Percentiles rank a stretch among this genome's conserved stretches.
Evolutionary conservation across 2,329 filamentous ascomycete genomes (phyloP).

Genomic region (Exserohilum rostratum): DNA sequence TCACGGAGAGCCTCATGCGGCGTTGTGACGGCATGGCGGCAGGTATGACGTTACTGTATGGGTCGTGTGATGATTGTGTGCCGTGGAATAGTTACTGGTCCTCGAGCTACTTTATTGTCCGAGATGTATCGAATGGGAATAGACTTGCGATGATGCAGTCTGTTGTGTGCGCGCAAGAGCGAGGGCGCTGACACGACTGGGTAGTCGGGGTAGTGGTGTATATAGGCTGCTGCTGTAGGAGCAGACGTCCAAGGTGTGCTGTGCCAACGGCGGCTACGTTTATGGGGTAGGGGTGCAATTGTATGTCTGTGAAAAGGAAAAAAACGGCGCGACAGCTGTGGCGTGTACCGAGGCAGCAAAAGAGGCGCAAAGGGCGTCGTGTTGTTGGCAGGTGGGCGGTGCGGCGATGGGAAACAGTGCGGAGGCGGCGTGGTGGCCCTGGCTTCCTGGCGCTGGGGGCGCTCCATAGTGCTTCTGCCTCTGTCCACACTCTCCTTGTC

Average conservation of each 20-base stretch:
- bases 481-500: too few relatives aligned
- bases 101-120: neutral
- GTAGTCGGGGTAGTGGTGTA: slow-evolving; percentile 1
- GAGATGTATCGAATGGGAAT: neutral
- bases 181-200: neutral
- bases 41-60: slow-evolving; percentile 6
- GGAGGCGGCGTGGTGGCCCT: slow-evolving; percentile 14
- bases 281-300: neutral
- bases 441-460: slow-evolving; percentile 4
- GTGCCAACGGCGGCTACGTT: neutral
- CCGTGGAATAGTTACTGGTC: neutral
- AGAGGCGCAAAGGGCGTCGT: neutral
- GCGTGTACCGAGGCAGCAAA: slow-evolving; percentile 1
- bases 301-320: slow-evolving; percentile 1
- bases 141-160: neutral
- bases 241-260: neutral
- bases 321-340: neutral
- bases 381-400: slow-evolving; percentile 8
- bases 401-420: slow-evolving; percentile 12
- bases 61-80: slow-evolving; percentile 12
- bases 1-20: slow-evolving; percentile 69
- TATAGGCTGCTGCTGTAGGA: slow-evolving; percentile 1
- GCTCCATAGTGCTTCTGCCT: neutral
- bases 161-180: neutral
- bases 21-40: slow-evolving; percentile 55